These are phyloP conservation scores for Aspergillus neotritici DNA, from an alignment of 2,329 filamentous ascomycete genomes.

Conservation along the genomic window DNA sequence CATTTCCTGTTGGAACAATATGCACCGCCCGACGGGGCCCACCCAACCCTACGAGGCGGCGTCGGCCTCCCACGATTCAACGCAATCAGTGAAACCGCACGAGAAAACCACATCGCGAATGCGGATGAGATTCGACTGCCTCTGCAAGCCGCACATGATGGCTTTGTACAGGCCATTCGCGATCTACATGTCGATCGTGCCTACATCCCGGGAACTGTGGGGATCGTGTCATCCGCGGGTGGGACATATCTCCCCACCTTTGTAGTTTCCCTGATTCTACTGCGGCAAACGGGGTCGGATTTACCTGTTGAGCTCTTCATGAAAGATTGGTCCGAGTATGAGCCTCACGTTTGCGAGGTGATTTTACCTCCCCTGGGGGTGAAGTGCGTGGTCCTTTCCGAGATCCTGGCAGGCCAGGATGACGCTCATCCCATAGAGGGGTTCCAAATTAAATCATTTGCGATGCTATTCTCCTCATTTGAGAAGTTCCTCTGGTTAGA, in stretches of 20 bases:
- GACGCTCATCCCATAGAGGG: slow-evolving; percentile 18
- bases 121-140: slow-evolving; percentile 22
- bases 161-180: slow-evolving; percentile 29
- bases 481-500: slow-evolving; percentile 53
- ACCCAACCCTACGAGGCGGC: slow-evolving; percentile 6
- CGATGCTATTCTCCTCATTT: slow-evolving; percentile 53
- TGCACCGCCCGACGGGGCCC: slow-evolving; percentile 15
- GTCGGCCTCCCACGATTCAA: slow-evolving; percentile 13
- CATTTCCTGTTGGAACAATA: slow-evolving; percentile 13
- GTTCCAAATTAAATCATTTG: slow-evolving; percentile 52
- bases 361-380: slow-evolving; percentile 33
- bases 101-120: slow-evolving; percentile 24
- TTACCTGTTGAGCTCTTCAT: slow-evolving; percentile 43
- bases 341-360: slow-evolving; percentile 30
- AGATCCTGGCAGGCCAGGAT: slow-evolving; percentile 21
- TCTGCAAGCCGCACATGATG: slow-evolving; percentile 28
- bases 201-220: slow-evolving; percentile 30
- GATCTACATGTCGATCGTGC: slow-evolving; percentile 16
- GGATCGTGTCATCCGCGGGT: slow-evolving; percentile 46
- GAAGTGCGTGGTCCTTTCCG: slow-evolving; percentile 34
- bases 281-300: slow-evolving; percentile 43
- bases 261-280: slow-evolving; percentile 43
- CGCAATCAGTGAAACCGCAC: slow-evolving; percentile 11
- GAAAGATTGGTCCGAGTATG: slow-evolving; percentile 27
- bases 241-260: slow-evolving; percentile 42